Base-by-base conservation (phyloP, 371 early-diverging fungal species). In the Circinella umbellata region DNA sequence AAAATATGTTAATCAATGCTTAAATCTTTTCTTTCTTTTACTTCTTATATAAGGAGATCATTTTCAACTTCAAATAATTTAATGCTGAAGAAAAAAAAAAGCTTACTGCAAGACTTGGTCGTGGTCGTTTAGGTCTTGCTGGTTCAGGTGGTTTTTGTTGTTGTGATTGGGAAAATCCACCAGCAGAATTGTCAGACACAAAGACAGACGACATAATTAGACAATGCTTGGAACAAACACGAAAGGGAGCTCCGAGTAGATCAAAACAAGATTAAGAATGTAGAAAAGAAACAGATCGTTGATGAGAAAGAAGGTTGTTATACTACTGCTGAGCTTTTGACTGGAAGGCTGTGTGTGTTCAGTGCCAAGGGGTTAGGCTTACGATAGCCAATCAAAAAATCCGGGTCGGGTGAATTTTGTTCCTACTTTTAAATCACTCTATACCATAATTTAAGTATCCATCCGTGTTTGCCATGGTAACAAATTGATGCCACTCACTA, bases 81-180 rank as follows among this genome's bases (percentile, higher is more conserved):
- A 15, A 18, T 35, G 51, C 27, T 49, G 11, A 2, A 49, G 34
- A 34, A 63, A 35, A 34, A 48, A 15, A 35, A 34, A 20, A n/a
- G 59, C 68, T 72, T 72, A 72, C 72, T 15, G 72, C 72, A 57
- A 72, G 68, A 64, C 72, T 72, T n/a, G 72, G 61, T 11, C 72
- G 72, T 34, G 68, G 72, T 51, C 72, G 68, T 59, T 72, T 72
- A 20, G 68, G 67, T 37, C 68, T 63, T 48, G 68, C 60, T 38
- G 64, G 67, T 63, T 72, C 72, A 36, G 72, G 67, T 38, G 72
- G 67, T 64, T 67, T 71, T 37, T 67, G 67, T 49, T 57, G 62
- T n/a, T 66, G 61, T 53, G 66, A 70, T 62, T 68, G 67, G 8
- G 64, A 57, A 54, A 63, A 63, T 61, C 63, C 68, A 48, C 68